phyloP scores from a whole-genome alignment of 768 basidiomycete genomes.

The Clavulina sp. region DNA sequence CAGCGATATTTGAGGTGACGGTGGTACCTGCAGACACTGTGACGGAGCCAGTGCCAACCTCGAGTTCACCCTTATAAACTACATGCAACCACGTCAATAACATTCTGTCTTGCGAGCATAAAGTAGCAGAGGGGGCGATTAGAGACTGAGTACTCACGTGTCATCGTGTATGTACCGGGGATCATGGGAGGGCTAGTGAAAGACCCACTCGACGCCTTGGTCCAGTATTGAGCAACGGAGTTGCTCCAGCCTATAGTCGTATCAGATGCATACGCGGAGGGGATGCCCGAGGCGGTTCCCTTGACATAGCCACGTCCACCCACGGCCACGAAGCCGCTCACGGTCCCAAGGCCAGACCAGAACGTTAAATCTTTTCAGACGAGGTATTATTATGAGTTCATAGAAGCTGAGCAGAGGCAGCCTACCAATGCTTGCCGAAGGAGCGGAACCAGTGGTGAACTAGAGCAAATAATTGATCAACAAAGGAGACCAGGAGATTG shows the following conservation, averaged over 20 bases:
- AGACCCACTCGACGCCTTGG: slow-evolving; percentile 23
- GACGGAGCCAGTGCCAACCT: slow-evolving; percentile 27
- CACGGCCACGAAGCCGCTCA: slow-evolving; percentile 28
- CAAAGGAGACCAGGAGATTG: too few species aligned
- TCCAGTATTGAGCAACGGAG: slow-evolving; percentile 32
- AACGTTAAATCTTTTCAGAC: slow-evolving; percentile 14
- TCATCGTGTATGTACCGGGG: slow-evolving; percentile 31
- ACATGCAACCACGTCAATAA: too few species aligned
- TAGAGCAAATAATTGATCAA: too few species aligned
- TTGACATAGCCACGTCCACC: slow-evolving; percentile 30
- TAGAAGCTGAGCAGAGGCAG: too few species aligned
- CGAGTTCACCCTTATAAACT: slow-evolving; percentile 31
- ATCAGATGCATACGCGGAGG: slow-evolving; percentile 23
- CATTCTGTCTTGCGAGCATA: neutral
- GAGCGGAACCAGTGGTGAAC: too few species aligned
- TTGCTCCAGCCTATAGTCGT: slow-evolving; percentile 16
- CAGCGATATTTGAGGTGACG: slow-evolving; percentile 16
- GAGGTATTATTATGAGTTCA: too few species aligned
- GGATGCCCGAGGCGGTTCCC: slow-evolving; percentile 28
- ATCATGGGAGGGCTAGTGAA: slow-evolving; percentile 31
- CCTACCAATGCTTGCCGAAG: too few species aligned
- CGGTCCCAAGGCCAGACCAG: slow-evolving; percentile 26
- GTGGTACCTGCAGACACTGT: slow-evolving; percentile 26
- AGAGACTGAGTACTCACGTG: too few species aligned
- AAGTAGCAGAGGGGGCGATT: neutral